phyloP scores from a whole-genome alignment of 1,139 yeast genomes.

The Casaregolazyma suthepensis region DNA sequence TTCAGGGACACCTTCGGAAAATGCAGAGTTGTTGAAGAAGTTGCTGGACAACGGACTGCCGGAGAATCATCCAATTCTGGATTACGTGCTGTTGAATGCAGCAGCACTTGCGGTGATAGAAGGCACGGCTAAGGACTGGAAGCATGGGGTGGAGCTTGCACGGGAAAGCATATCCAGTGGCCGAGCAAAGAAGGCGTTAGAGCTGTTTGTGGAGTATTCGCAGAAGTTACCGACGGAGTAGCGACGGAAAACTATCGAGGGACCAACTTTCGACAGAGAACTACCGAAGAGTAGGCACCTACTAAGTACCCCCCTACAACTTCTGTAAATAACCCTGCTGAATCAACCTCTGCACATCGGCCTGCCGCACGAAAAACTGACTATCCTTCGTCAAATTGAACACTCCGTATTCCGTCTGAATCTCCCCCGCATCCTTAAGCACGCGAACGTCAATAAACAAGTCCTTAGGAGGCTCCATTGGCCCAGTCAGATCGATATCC shows the following conservation, averaged over 20 bases:
- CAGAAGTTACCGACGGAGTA: background rate
- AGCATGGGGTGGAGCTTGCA: slow-evolving; percentile 71
- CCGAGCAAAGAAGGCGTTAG: slow-evolving; percentile 53
- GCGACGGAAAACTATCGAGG: too few relatives aligned
- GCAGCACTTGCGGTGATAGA: slow-evolving; percentile 80
- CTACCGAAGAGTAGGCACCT: too few relatives aligned
- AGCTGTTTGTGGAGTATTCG: slow-evolving; percentile 41
- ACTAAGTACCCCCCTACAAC: slow-evolving; percentile 37
- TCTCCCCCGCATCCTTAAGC: slow-evolving; percentile 90
- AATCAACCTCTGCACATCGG: slow-evolving; percentile 87
- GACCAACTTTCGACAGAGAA: too few relatives aligned
- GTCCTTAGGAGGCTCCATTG: slow-evolving; percentile 82
- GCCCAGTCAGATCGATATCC: slow-evolving; percentile 84
- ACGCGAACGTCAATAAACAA: slow-evolving; percentile 93
- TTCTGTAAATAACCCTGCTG: slow-evolving; percentile 92
- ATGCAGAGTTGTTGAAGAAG: slow-evolving; percentile 58
- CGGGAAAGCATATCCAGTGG: slow-evolving; percentile 62
- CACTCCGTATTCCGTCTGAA: slow-evolving; percentile 95
- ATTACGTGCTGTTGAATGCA: slow-evolving; percentile 80
- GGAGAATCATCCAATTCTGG: slow-evolving; percentile 60
- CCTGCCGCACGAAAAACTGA: slow-evolving; percentile 87
- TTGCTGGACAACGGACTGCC: slow-evolving; percentile 52
- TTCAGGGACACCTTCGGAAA: slow-evolving; percentile 83
- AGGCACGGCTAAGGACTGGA: slow-evolving; percentile 63
- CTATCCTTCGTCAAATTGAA: slow-evolving; percentile 92